Evolutionary conservation across 768 basidiomycete species (phyloP), one percentile per base, ranked within the genome.

Genomic region (Boletus rex-veris): DNA sequence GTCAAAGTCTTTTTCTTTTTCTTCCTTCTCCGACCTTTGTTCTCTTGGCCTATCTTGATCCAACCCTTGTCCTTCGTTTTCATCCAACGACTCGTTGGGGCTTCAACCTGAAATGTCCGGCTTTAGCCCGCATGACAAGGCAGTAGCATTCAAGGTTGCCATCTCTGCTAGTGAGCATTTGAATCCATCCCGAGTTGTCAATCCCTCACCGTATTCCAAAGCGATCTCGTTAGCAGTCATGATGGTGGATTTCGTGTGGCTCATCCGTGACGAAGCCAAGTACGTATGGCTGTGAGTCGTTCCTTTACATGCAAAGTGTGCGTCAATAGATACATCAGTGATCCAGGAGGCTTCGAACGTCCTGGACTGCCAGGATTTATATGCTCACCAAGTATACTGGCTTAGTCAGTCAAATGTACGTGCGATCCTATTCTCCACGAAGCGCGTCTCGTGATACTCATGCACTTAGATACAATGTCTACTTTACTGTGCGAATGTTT

Each of bases 201-300:
- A 16, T 30, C 33, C 12, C 37, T 54, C 33, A 53, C 28, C 5
- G 3, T 16, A 12, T 26, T 11, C 4, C 37, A 37, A 44, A 55
- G 66, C 54, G 1, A 3, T 50, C 1, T 45, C 59, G 0, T 40
- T 63, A 14, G 47, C 24, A 4, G 0, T 58, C 14, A 68, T 68
- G 66, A 10, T 60, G 21, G 9, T 37, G 3, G 66, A 67, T 12
- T 61, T 49, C 26, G 1, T n/a, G 0, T 60, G 44, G 35, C 42
- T 53, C 1, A 11, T 68, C 1, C 42, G 52, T 3, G 58, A 64
- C 7, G 66, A 67, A 42, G 8, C 36, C 15, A 57, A 49, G 33
- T 3, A 45, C 9, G 30, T 67, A 18, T 67, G 64, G 64, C 55
- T 64, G 64, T 67, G 33, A 60, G 66, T 54, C 6, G 2, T n/a